These are phyloP conservation scores for Aspergillus novoparasiticus DNA, from an alignment of 2,329 filamentous ascomycete species.

Conservation along the genomic window DNA sequence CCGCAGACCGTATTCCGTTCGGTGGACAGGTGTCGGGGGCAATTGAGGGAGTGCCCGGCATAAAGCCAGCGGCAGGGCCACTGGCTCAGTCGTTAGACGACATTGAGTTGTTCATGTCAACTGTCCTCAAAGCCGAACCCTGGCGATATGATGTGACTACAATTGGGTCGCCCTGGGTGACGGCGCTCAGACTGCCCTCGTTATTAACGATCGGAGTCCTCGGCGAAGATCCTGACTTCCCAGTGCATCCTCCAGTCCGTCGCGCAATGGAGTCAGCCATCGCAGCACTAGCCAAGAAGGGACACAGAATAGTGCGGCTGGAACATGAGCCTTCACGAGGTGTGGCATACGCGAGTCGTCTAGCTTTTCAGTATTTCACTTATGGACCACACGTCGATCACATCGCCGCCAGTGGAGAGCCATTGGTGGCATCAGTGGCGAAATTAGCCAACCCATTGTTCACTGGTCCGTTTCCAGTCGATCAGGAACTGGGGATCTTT, in stretches of 20 bases:
- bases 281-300: constrained; percentile 42
- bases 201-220: constrained; percentile 53
- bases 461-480: constrained; percentile 32
- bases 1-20: constrained; percentile 32
- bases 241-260: constrained; percentile 55
- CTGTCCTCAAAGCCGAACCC: constrained; percentile 43
- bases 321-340: constrained; percentile 32
- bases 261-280: constrained; percentile 48
- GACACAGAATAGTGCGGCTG: constrained; percentile 49
- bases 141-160: constrained; percentile 51
- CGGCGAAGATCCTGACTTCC: constrained; percentile 50
- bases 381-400: constrained; percentile 29
- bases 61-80: constrained; percentile 17
- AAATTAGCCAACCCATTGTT: constrained; percentile 26
- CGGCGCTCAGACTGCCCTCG: constrained; percentile 22
- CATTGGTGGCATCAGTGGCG: constrained; percentile 45
- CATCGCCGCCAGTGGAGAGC: constrained; percentile 47
- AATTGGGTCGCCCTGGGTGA: constrained; percentile 49
- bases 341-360: constrained; percentile 33
- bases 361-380: constrained; percentile 47
- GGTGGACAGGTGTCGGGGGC: constrained; percentile 25
- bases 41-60: constrained; percentile 11
- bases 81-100: constrained; percentile 19
- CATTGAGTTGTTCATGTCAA: constrained; percentile 38
- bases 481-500: constrained; percentile 31